A percentile compares a stretch with the other conserved stretches of the same genome.
phyloP scores from a whole-genome alignment of 1,284 basidiomycete species.

The Wallemia hederae region DNA sequence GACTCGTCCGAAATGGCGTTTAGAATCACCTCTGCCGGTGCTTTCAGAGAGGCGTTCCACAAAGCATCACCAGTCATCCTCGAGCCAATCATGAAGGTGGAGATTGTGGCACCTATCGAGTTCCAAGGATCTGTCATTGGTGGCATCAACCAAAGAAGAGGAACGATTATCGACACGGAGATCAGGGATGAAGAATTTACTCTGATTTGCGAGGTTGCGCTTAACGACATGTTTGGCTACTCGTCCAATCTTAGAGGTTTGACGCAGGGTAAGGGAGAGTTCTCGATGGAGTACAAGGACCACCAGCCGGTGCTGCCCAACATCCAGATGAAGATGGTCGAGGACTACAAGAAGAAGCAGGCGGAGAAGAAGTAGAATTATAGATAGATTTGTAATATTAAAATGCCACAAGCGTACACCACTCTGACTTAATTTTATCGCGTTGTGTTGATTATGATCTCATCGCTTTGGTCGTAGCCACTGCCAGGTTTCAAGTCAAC shows the following conservation, averaged over 20 bases:
- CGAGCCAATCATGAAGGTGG: conserved; percentile 95
- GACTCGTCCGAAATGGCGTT: conserved; percentile 96
- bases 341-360: conserved; percentile 29
- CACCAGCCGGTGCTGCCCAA: conserved; percentile 69
- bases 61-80: conserved; percentile 53
- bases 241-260: conserved; percentile 67
- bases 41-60: conserved; percentile 70
- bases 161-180: conserved; percentile 86
- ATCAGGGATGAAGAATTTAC: conserved; percentile 94
- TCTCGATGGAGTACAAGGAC: conserved; percentile 15
- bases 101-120: conserved; percentile 81
- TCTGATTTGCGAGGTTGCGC: conserved; percentile 48
- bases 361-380: conserved; percentile 9
- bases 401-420: neutral
- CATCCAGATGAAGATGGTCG: conserved; percentile 53
- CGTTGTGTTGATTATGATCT: neutral
- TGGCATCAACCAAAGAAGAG: conserved; percentile 69
- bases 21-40: conserved; percentile 61
- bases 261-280: conserved; percentile 70
- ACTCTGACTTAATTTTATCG: neutral
- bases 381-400: neutral
- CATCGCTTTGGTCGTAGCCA: too few relatives aligned
- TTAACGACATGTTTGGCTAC: conserved; percentile 97
- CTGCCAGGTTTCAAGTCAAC: too few relatives aligned
- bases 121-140: conserved; percentile 89